A percentile compares a stretch with the other conserved stretches of the same genome.
Evolutionary conservation across 192 early-diverging fungal genomes (phyloP).

Genomic region (Spizellomyces sp.): DNA sequence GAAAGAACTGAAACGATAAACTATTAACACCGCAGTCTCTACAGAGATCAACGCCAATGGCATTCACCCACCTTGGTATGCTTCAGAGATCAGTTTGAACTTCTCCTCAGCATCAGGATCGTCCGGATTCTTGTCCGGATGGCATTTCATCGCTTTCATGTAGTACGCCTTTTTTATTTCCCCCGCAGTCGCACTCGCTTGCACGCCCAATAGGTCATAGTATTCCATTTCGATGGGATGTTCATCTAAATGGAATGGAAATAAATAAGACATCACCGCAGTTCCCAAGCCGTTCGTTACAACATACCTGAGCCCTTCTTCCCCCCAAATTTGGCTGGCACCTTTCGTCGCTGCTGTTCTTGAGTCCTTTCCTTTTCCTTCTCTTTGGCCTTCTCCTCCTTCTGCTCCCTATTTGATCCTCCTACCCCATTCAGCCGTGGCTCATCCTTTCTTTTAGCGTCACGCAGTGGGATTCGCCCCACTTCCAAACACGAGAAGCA

Average conservation of each 20-base stretch:
- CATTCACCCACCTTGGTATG: constrained; percentile 75
- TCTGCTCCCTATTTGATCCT: not conserved
- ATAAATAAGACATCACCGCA: not conserved
- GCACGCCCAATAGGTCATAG: constrained; percentile 86
- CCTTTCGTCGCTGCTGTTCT: constrained; percentile 12
- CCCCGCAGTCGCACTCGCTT: constrained; percentile 69
- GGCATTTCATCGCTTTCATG: constrained; percentile 75
- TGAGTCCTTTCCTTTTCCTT: constrained; percentile 5
- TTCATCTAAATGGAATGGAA: constrained; percentile 46
- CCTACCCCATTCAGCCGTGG: not conserved
- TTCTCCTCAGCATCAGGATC: constrained; percentile 73
- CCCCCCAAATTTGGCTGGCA: constrained; percentile 11
- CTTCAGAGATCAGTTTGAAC: constrained; percentile 96
- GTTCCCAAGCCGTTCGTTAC: not conserved
- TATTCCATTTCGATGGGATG: constrained; percentile 47
- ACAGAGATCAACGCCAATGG: not conserved
- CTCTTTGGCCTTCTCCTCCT: not conserved
- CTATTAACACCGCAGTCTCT: not conserved
- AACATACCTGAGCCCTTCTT: constrained; percentile 19
- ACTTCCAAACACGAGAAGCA: constrained; percentile 39
- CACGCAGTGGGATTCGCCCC: not conserved
- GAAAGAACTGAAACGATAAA: constrained; percentile 65
- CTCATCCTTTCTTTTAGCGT: constrained; percentile 12
- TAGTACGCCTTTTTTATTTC: constrained; percentile 96
- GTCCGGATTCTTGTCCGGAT: constrained; percentile 89